Percentiles rank a stretch among this genome's conserved stretches.
phyloP scores from a whole-genome alignment of 2,329 filamentous ascomycete species.

The Hortaea sp. region DNA sequence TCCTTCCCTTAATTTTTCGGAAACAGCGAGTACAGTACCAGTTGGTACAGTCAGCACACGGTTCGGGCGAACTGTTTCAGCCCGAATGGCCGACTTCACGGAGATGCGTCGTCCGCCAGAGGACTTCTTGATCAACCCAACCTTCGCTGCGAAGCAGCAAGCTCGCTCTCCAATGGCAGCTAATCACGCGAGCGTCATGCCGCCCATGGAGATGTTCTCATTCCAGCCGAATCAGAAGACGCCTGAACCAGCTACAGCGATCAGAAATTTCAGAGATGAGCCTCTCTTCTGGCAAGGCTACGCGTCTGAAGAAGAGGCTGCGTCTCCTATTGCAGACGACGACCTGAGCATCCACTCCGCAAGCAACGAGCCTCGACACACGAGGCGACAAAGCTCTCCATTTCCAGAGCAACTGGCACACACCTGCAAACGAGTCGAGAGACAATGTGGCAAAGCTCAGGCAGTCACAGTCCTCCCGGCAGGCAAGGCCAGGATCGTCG shows the following conservation, averaged over 20 bases:
- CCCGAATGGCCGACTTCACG: neutral
- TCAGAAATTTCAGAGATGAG: conserved; percentile 2
- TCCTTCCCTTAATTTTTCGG: neutral
- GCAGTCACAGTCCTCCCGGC: conserved; percentile 18
- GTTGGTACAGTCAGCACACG: neutral
- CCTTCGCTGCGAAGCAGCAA: neutral
- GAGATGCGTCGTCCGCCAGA: conserved; percentile 5
- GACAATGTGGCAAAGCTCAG: conserved; percentile 18
- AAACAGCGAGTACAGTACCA: neutral
- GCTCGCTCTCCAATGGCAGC: neutral
- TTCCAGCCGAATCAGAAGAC: conserved; percentile 4
- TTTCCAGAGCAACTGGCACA: conserved; percentile 14
- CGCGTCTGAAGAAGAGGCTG: conserved; percentile 22
- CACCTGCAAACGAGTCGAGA: conserved; percentile 11
- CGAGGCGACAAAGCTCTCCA: neutral
- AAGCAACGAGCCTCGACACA: conserved; percentile 3
- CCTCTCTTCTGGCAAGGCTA: conserved; percentile 13
- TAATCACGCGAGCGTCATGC: neutral
- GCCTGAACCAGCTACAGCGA: conserved; percentile 1
- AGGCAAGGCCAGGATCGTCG: conserved; percentile 20
- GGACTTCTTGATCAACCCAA: conserved; percentile 12
- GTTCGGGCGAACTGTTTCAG: neutral
- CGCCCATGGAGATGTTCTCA: conserved; percentile 1
- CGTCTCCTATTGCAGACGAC: conserved; percentile 16
- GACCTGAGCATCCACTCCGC: conserved; percentile 13